Evolutionary conservation across 2,329 filamentous ascomycete genomes (phyloP).

Genomic region (Colletotrichum orbiculare): DNA sequence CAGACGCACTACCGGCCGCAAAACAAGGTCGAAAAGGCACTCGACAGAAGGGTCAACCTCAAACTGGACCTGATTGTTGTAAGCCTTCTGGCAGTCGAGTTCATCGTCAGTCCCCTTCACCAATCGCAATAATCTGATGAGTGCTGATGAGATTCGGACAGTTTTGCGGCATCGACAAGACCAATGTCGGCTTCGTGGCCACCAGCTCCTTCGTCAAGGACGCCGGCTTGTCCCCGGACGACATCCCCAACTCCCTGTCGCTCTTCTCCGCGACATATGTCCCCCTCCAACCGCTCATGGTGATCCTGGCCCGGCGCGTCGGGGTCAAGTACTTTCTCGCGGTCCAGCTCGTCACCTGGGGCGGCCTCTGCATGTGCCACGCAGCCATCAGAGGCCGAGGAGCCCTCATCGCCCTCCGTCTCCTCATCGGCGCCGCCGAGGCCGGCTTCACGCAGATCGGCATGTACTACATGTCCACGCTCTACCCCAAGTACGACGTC

Average conservation of each 20-base stretch:
- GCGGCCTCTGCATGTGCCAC: slow-evolving; percentile 40
- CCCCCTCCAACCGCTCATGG: slow-evolving; percentile 40
- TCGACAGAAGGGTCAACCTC: slow-evolving; percentile 36
- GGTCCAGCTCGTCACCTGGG: slow-evolving; percentile 37
- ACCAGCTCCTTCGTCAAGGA: slow-evolving; percentile 40
- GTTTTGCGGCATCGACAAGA: slow-evolving; percentile 41
- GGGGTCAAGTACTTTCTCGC: slow-evolving; percentile 37
- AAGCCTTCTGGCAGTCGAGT: slow-evolving; percentile 35
- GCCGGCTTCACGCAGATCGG: slow-evolving; percentile 39
- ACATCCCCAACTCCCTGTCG: slow-evolving; percentile 40
- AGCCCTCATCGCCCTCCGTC: slow-evolving; percentile 36
- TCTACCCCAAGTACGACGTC: slow-evolving; percentile 38
- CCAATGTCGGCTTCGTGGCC: slow-evolving; percentile 40
- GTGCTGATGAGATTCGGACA: not conserved
- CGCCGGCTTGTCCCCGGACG: slow-evolving; percentile 38
- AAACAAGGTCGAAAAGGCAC: slow-evolving; percentile 30
- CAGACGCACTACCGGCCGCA: slow-evolving; percentile 30
- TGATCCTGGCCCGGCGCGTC: slow-evolving; percentile 38
- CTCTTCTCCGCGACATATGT: slow-evolving; percentile 41
- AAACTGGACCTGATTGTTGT: slow-evolving; percentile 38
- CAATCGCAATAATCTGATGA: not conserved
- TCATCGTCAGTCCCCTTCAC: slow-evolving; percentile 30
- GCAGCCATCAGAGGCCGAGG: slow-evolving; percentile 33
- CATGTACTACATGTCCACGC: slow-evolving; percentile 39
- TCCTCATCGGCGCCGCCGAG: slow-evolving; percentile 39